Evolutionary conservation across 495 filamentous ascomycete species (phyloP), one percentile per base, ranked within the genome.

Genomic region (Xylaria acuta): DNA sequence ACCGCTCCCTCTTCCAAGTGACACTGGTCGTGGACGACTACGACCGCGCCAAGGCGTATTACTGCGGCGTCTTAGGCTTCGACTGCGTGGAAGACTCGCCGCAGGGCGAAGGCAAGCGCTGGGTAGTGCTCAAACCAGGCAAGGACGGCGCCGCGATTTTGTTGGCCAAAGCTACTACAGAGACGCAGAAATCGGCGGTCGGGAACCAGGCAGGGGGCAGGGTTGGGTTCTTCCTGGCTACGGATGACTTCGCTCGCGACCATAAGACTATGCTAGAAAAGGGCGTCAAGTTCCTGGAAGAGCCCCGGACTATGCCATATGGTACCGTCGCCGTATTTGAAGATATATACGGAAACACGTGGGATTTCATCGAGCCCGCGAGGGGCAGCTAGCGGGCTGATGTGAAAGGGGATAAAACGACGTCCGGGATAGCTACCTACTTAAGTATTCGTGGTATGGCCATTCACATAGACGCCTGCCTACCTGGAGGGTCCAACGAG

Each of bases 1-100:
- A 62, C 38, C 67, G 54, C 25, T 69, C 67, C 40, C 67, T 69
- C 38, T 69, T 69, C 67, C 67, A 69, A 62, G 67, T 69, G n/a
- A 69, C 67, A 38, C 16, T 69, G 9, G 53, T 69, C 38, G 54
- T 69, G 11, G 67, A 69, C 54, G 53, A 59, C 53, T 69, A 69
- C 40, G 67, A 69, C 41, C 67, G 67, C 40, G 67, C 67, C 53
- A 69, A 69, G 40, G 67, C 40, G 27, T 69, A 69, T 25, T 69
- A 69, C 40, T 69, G 67, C 54, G 67, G 32, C 2, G 54, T 69
- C 6, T 30, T 69, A 8, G 67, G 67, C 14, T 69, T 69, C 22
- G 54, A 45, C 18, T 69, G 67, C 22, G 54, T 47, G 38, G 53
- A 69, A 38, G 67, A 69, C 67, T 36, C 20, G 8, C 38, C 67